Percentiles rank a stretch among this genome's conserved stretches.
Evolutionary conservation across 2,329 filamentous ascomycete species (phyloP).

Genomic region (Plenodomus tracheiphilus): DNA sequence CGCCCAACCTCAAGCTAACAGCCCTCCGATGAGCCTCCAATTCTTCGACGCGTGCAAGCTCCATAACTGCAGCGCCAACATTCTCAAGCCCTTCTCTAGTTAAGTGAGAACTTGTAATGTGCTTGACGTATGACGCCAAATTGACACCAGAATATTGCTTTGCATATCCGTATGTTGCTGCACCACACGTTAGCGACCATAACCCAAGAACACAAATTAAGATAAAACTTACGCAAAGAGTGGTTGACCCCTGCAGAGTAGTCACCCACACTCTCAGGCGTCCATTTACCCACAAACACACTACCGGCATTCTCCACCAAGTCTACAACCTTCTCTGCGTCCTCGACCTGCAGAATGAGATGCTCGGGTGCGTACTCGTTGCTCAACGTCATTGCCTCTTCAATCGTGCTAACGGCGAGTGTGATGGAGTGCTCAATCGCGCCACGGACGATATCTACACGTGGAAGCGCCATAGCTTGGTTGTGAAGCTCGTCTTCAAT

Average conservation of each 20-base stretch:
- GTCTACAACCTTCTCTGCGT: conserved; percentile 74
- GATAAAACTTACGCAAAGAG: conserved; percentile 80
- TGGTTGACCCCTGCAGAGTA: conserved; percentile 99
- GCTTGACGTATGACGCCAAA: conserved; percentile 92
- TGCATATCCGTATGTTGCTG: conserved; percentile 97
- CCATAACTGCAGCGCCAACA: conserved; percentile 89
- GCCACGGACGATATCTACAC: conserved; percentile 90
- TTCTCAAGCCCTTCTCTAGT: conserved; percentile 83
- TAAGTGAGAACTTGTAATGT: conserved; percentile 93
- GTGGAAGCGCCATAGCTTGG: conserved; percentile 83
- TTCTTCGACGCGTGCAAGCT: conserved; percentile 90
- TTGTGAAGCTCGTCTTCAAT: conserved; percentile 90
- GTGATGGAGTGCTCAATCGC: conserved; percentile 91
- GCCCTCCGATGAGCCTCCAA: conserved; percentile 87
- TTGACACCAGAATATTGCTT: conserved; percentile 99
- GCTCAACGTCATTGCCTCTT: conserved; percentile 77
- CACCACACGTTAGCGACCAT: conserved; percentile 9
- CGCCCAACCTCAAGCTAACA: conserved; percentile 64
- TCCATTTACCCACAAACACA: conserved; percentile 95
- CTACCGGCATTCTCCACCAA: conserved; percentile 91
- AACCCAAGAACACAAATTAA: background rate
- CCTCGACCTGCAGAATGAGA: conserved; percentile 83
- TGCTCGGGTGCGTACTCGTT: conserved; percentile 97
- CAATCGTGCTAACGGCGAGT: conserved; percentile 73
- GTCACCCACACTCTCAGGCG: conserved; percentile 94